Conservation (phyloP, 2,329 filamentous ascomycete species). For the Trichoderma aggressivum region DNA sequence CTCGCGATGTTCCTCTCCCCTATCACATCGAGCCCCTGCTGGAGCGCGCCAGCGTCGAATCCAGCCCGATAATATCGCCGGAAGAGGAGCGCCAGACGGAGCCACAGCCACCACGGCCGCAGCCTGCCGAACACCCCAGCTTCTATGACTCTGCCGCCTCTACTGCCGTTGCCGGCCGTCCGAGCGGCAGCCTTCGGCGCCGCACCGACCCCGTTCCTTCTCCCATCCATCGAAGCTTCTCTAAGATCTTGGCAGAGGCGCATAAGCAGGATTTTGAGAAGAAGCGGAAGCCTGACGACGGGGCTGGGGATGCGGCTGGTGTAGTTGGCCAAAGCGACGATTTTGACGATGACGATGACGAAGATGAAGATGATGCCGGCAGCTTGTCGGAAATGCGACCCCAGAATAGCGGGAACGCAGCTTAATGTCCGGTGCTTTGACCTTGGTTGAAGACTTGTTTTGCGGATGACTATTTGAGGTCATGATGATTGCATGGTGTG, state of each 20-base stretch:
- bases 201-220: constrained; percentile 29
- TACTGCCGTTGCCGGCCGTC: constrained; percentile 23
- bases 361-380: constrained; percentile 19
- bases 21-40: constrained; percentile 60
- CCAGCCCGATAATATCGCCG: constrained; percentile 19
- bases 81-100: constrained; percentile 19
- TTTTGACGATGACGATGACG: constrained; percentile 31
- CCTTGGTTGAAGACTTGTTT: background rate
- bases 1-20: constrained; percentile 79
- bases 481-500: background rate
- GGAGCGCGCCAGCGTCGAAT: constrained; percentile 40
- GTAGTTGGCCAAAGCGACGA: constrained; percentile 36
- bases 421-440: background rate
- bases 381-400: constrained; percentile 19
- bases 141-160: constrained; percentile 21
- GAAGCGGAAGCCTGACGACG: constrained; percentile 48
- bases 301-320: constrained; percentile 24
- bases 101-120: background rate
- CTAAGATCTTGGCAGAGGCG: constrained; percentile 72
- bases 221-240: constrained; percentile 38
- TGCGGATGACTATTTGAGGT: background rate
- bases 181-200: constrained; percentile 27
- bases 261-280: constrained; percentile 93
- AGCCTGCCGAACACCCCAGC: background rate
- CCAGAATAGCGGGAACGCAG: background rate